phyloP scores from a whole-genome alignment of 805 yeast species.

The Barnettozyma californica region DNA sequence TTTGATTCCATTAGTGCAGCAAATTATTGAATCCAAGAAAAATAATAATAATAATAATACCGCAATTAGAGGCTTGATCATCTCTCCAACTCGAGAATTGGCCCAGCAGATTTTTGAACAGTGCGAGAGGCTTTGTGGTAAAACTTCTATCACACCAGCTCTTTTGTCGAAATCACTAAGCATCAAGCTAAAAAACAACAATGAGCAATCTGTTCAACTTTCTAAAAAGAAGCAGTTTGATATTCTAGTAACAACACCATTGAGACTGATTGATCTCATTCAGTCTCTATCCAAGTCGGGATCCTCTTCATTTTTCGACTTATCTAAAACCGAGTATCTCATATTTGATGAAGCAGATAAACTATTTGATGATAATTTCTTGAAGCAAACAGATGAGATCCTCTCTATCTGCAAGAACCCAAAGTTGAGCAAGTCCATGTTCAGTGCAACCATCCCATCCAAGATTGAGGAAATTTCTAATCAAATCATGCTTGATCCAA shows the following conservation, averaged over 20 bases:
- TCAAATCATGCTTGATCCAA: conserved; percentile 68
- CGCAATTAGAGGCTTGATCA: conserved; percentile 69
- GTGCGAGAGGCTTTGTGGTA: conserved; percentile 47
- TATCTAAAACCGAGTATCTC: conserved; percentile 64
- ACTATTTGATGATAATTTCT: conserved; percentile 78
- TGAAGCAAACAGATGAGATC: conserved; percentile 86
- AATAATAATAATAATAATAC: conserved; percentile 2
- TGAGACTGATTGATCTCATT: conserved; percentile 76
- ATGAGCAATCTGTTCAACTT: conserved; percentile 23
- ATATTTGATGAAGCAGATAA: conserved; percentile 96
- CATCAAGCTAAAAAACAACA: conserved; percentile 55
- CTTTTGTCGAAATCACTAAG: conserved; percentile 69
- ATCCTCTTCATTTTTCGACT: conserved; percentile 34
- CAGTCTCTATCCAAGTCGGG: conserved; percentile 39
- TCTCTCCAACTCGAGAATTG: conserved; percentile 93
- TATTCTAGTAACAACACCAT: conserved; percentile 81
- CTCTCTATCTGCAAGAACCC: conserved; percentile 42
- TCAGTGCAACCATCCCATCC: conserved; percentile 94
- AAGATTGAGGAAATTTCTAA: conserved; percentile 85
- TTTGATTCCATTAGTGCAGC: conserved; percentile 73
- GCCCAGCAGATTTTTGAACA: conserved; percentile 80
- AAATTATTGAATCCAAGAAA: conserved; percentile 26
- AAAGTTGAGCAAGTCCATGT: conserved; percentile 61
- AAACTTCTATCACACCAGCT: conserved; percentile 46
- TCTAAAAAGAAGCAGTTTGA: conserved; percentile 64